Evolutionary conservation across 352 stramenopile genomes (phyloP), one percentile per base, ranked within the genome.

Genomic region (Pythium aquatile): DNA sequence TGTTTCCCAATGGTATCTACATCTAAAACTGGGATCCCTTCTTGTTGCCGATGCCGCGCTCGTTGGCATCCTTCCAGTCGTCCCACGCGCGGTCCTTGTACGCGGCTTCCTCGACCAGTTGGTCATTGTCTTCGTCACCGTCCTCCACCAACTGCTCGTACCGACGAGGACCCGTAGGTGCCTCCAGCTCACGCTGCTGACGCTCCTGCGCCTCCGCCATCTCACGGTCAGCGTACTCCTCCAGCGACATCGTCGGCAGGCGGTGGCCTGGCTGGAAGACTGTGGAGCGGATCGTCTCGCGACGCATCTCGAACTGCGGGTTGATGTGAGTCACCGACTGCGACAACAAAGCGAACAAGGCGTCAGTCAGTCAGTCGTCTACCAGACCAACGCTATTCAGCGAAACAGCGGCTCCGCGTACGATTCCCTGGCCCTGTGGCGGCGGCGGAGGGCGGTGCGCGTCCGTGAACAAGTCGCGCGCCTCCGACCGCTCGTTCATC

Each of bases 241-340:
- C 86, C 16, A 99, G 71, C 47, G 90, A 91, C 91, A 99, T 98
- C 20, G 96, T 99, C 16, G 97, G 97, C 57, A 97, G 81, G 56
- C 96, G 96, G 76, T 98, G 97, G n/a, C 88, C 89, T 29, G 96
- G 95, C 69, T 97, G 85, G 79, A 99, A 99, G 24, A 99, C 96
- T 9, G 81, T 64, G 40, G 84, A 90, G 16, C 82, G 81, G 61
- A 97, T 77, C n/a, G 78, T 87, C 66, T 97, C 87, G n/a, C 82
- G 81, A n/a, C 76, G 75, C 81, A 96, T 94, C 61, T 93, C 81
- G 65, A 96, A 88, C 73, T 88, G 80, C 30, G 83, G 83, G 48
- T 92, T 91, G 64, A 95, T 94, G 28, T 85, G 83, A 35, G 86
- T 96, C 55, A 94, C 79, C 56, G 84, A 84, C 86, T 95, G 53